A percentile compares a stretch with the other conserved stretches of the same genome.
These are phyloP conservation scores for Nemania sp. DNA, from an alignment of 2,329 filamentous ascomycete species.

Conservation along the genomic window DNA sequence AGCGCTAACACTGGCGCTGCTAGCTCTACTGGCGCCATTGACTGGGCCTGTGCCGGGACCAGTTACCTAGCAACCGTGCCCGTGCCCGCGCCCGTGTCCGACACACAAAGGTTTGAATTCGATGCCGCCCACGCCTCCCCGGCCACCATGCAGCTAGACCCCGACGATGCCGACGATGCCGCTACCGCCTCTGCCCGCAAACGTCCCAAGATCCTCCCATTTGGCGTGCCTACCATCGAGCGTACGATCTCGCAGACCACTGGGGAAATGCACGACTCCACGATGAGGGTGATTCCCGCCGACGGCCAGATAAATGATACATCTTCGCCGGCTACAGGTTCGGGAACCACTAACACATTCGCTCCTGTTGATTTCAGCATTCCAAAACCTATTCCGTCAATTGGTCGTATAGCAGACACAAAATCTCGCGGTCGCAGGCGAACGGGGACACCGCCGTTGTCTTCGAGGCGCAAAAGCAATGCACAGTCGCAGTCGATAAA, in stretches of 20 bases:
- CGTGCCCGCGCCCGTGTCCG: no score
- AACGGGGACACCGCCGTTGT: constrained; percentile 35
- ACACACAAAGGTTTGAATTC: constrained; percentile 35
- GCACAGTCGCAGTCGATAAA: constrained; percentile 33
- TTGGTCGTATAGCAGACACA: constrained; percentile 45
- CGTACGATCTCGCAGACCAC: not conserved
- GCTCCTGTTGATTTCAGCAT: constrained; percentile 26
- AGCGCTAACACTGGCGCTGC: no score
- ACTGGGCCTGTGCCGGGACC: no score
- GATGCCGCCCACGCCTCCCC: constrained; percentile 28
- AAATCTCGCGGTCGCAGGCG: constrained; percentile 41
- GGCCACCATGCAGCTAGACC: constrained; percentile 34
- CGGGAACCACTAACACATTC: constrained; percentile 23
- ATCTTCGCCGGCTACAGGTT: constrained; percentile 33
- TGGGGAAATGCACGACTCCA: constrained; percentile 20
- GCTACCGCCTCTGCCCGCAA: constrained; percentile 43
- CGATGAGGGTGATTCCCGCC: constrained; percentile 17
- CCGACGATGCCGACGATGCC: constrained; percentile 38
- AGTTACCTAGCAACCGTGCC: no score
- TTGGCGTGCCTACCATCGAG: constrained; percentile 30
- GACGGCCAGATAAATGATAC: constrained; percentile 23
- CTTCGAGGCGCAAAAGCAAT: constrained; percentile 29
- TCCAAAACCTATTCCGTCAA: constrained; percentile 43
- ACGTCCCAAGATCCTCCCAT: constrained; percentile 41
- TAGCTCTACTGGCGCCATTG: no score